phyloP scores from a whole-genome alignment of 495 filamentous ascomycete species.

The Terfezia claveryi region DNA sequence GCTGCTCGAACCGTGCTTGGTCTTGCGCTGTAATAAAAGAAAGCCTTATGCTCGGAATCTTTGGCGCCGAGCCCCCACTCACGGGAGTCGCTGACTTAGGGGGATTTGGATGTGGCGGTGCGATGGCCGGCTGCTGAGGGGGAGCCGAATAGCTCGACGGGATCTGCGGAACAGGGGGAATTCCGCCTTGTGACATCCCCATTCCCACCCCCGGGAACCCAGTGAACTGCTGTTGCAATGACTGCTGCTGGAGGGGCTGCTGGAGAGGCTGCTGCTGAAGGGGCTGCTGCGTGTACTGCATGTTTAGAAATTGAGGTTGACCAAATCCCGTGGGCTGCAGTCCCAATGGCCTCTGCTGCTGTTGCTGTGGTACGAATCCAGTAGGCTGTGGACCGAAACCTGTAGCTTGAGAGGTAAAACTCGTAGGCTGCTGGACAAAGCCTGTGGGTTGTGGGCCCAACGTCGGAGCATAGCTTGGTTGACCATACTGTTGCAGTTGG shows the following conservation, averaged over 20 bases:
- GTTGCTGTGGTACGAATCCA: slow-evolving; percentile 32
- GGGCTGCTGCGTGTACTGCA: slow-evolving; percentile 26
- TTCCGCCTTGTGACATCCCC: slow-evolving; percentile 24
- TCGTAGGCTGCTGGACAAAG: slow-evolving; percentile 31
- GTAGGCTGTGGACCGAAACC: slow-evolving; percentile 37
- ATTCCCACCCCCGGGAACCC: slow-evolving; percentile 28
- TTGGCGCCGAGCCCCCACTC: slow-evolving; percentile 27
- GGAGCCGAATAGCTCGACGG: slow-evolving; percentile 29
- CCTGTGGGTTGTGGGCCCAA: slow-evolving; percentile 42
- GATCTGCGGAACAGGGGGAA: slow-evolving; percentile 34
- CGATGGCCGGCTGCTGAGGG: slow-evolving; percentile 14
- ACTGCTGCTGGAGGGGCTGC: slow-evolving; percentile 27
- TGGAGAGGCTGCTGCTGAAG: slow-evolving; percentile 30
- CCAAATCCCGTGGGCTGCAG: slow-evolving; percentile 39
- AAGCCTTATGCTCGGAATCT: slow-evolving; percentile 85
- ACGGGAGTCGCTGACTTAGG: slow-evolving; percentile 30
- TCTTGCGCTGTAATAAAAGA: slow-evolving; percentile 91
- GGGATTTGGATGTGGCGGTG: slow-evolving; percentile 23
- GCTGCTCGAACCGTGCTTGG: slow-evolving; percentile 91
- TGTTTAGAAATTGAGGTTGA: slow-evolving; percentile 25
- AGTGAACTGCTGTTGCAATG: slow-evolving; percentile 34
- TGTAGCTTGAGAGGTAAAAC: slow-evolving; percentile 34
- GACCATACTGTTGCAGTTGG: slow-evolving; percentile 12
- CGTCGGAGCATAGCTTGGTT: slow-evolving; percentile 10
- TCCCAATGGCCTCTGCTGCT: slow-evolving; percentile 34